Conservation (phyloP, 441 rosid genomes). For the Arabidopsis lyrata region DNA sequence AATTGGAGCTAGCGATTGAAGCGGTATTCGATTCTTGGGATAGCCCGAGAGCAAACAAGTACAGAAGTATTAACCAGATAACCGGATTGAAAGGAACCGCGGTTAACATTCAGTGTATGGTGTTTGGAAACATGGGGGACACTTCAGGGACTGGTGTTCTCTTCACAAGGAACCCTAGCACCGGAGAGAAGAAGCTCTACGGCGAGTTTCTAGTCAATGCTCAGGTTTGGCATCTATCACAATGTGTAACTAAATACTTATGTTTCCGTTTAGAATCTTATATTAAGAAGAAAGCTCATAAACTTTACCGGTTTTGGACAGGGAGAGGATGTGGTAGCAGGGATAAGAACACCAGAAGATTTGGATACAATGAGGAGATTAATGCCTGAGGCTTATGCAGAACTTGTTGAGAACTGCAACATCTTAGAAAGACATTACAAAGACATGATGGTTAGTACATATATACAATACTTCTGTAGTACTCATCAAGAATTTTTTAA, state of each 20-base stretch:
- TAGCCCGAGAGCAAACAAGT: conserved; percentile 82
- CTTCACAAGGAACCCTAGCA: conserved; percentile 95
- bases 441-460: conserved; percentile 82
- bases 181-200: conserved; percentile 89
- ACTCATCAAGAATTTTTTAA: not conserved
- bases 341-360: conserved; percentile 94
- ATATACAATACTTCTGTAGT: not conserved
- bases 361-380: conserved; percentile 72
- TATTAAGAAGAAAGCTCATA: not conserved
- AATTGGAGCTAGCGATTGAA: conserved; percentile 68
- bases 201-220: conserved; percentile 96
- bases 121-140: conserved; percentile 94
- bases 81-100: conserved; percentile 92
- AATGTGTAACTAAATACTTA: not conserved
- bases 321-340: conserved; percentile 99
- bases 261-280: too few relatives aligned
- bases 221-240: conserved; percentile 57
- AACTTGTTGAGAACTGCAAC: conserved; percentile 85
- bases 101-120: conserved; percentile 94
- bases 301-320: conserved; percentile 28
- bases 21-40: conserved; percentile 98
- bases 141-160: conserved; percentile 96
- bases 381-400: conserved; percentile 86
- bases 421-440: conserved; percentile 90
- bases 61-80: conserved; percentile 88